Evolutionary conservation across 306 rosid genomes (phyloP), one percentile per base, ranked within the genome.

Genomic region (Cicer judaicum): DNA sequence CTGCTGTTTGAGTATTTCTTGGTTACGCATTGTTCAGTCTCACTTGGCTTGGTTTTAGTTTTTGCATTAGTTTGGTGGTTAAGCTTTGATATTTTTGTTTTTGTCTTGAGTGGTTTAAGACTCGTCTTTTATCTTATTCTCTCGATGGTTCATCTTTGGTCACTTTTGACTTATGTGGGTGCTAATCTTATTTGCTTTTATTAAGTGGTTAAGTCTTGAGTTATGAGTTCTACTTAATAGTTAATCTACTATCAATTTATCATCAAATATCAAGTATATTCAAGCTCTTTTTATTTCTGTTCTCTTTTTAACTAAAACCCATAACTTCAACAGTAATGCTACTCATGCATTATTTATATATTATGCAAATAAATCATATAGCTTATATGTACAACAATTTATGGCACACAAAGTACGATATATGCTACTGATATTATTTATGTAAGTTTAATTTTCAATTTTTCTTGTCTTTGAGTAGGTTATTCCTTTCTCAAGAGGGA

Each of bases 401-500:
- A 36, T 52, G 16, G 78, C 72, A 72, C 53, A 24, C 70, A 29
- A 29, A 10, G 19, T 10, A 49, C 40, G 29, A 5, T 64, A 49
- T 74, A 40, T 64, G 38, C 67, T 39, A 16, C 70, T 41, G 6
- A 73, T 62, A 61, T 64, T 4, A 67, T 44, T 57, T 79, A 81
- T 81, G 64, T 56, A 67, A 71, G 13, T 46, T 80, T 41, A 11
- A 12, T 46, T 14, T 21, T 60, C 34, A 41, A 70, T 69, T 59
- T 24, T 49, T n/a, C 70, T n/a, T 73, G 67, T 70, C 41, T 69
- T 39, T 83, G 74, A 66, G 78, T 77, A 95, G 98, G 99, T 95
- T 77, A 92, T 92, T 86, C 99, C 99, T 47, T 95, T 86, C 81
- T 49, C 84, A 57, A 87, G 87, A 59, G 99, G 97, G 78, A 89